These are phyloP conservation scores for Agrostemma githago DNA, from an alignment of 148 eudicot genomes.

Conservation along the genomic window DNA sequence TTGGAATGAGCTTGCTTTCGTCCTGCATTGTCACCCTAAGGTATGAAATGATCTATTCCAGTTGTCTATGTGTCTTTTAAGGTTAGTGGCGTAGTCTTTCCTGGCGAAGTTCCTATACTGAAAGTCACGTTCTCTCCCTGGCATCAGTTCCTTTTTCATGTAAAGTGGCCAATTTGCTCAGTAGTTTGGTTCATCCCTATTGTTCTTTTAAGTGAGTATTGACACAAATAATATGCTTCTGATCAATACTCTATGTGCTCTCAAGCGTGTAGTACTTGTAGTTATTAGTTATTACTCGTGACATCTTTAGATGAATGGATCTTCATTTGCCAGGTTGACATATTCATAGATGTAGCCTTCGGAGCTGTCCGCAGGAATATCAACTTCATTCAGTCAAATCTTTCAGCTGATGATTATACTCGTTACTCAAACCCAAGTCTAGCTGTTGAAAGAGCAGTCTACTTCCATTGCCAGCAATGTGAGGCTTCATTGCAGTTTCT, in stretches of 20 bases:
- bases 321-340: constrained; percentile 60
- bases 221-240: neutral
- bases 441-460: constrained; percentile 41
- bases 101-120: neutral
- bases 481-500: constrained; percentile 94
- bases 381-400: constrained; percentile 50
- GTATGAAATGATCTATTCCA: constrained; percentile 29
- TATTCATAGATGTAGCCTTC: constrained; percentile 73
- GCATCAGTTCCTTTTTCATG: neutral
- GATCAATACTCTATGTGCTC: neutral
- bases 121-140: neutral
- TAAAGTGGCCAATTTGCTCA: neutral
- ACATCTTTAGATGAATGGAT: constrained; percentile 8
- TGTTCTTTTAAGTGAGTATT: neutral
- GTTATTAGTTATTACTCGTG: neutral
- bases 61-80: neutral
- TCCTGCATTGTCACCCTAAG: constrained; percentile 67
- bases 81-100: neutral
- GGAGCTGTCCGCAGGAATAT: constrained; percentile 66
- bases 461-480: constrained; percentile 71
- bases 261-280: neutral
- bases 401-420: constrained; percentile 44
- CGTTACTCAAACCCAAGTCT: constrained; percentile 25
- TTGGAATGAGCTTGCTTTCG: constrained; percentile 73
- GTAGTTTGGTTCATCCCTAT: neutral